Percentiles rank a stretch among this genome's conserved stretches.
phyloP scores from a whole-genome alignment of 2,329 filamentous ascomycete genomes.

The Calonectria naviculata region DNA sequence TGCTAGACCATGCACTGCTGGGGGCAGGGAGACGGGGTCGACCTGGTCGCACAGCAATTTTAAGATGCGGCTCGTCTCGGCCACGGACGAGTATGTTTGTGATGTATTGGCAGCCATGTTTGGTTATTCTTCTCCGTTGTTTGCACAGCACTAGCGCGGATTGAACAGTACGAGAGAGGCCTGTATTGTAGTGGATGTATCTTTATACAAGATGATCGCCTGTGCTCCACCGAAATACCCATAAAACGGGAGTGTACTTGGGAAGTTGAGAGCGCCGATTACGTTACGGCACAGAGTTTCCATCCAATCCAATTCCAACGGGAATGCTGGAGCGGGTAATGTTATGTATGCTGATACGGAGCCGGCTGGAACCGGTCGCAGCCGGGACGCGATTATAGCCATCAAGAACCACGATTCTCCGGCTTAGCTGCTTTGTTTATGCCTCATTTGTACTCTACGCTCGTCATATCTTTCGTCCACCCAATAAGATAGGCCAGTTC shows the following conservation, averaged over 20 bases:
- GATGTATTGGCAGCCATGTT: slow-evolving; percentile 20
- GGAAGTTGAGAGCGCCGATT: neutral
- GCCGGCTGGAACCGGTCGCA: neutral
- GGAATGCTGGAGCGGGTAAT: slow-evolving; percentile 10
- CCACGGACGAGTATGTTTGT: slow-evolving; percentile 31
- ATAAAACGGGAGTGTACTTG: neutral
- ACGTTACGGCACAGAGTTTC: neutral
- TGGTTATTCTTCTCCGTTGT: neutral
- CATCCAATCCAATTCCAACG: neutral
- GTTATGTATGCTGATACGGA: neutral
- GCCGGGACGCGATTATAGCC: neutral
- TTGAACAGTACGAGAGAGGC: neutral
- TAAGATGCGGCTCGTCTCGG: slow-evolving; percentile 36
- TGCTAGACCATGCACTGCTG: slow-evolving; percentile 36
- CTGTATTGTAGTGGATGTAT: neutral
- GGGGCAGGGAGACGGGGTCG: slow-evolving; percentile 43
- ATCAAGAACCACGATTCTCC: neutral
- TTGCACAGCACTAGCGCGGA: slow-evolving; percentile 5
- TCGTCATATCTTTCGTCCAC: neutral
- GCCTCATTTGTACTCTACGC: neutral
- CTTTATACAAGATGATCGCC: slow-evolving; percentile 18
- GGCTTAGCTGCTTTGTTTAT: neutral
- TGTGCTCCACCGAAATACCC: slow-evolving; percentile 12
- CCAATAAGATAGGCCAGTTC: neutral
- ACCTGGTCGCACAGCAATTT: slow-evolving; percentile 35